Conservation (phyloP, 2,329 filamentous ascomycete species). For the Clarireedia paspali region DNA sequence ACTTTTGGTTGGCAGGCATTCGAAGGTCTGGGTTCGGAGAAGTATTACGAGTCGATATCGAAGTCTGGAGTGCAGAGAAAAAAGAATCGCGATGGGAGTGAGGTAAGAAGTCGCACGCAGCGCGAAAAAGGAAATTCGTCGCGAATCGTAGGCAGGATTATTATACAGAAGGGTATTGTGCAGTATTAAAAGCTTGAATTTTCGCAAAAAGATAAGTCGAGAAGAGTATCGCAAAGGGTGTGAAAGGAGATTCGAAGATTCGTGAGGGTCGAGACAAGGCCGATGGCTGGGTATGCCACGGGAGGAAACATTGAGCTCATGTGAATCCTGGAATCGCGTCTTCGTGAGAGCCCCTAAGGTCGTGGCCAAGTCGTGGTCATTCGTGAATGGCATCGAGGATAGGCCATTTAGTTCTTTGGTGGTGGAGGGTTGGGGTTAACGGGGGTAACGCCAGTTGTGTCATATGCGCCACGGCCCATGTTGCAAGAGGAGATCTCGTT, state of each 20-base stretch:
- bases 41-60: not conserved
- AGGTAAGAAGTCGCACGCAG: conserved; percentile 7
- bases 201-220: conserved; percentile 1
- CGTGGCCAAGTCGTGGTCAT: conserved; percentile 8
- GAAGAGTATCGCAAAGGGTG: not conserved
- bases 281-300: not conserved
- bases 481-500: conserved; percentile 30
- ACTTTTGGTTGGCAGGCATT: conserved; percentile 5
- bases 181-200: conserved; percentile 9
- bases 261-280: conserved; percentile 8
- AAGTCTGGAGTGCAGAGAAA: conserved; percentile 9
- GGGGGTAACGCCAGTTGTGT: conserved; percentile 43
- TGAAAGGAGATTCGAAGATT: not conserved
- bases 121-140: conserved; percentile 11
- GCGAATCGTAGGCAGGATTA: conserved; percentile 10
- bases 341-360: conserved; percentile 1
- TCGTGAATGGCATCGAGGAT: conserved; percentile 6
- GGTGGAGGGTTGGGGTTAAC: conserved; percentile 37
- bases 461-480: conserved; percentile 46
- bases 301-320: not conserved
- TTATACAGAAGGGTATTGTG: conserved; percentile 6
- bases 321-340: not conserved
- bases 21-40: not conserved
- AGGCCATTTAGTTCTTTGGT: conserved; percentile 25
- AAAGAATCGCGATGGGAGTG: conserved; percentile 3